These are phyloP conservation scores for Graphilbum fragrans DNA, from an alignment of 2,329 filamentous ascomycete species.

Conservation along the genomic window DNA sequence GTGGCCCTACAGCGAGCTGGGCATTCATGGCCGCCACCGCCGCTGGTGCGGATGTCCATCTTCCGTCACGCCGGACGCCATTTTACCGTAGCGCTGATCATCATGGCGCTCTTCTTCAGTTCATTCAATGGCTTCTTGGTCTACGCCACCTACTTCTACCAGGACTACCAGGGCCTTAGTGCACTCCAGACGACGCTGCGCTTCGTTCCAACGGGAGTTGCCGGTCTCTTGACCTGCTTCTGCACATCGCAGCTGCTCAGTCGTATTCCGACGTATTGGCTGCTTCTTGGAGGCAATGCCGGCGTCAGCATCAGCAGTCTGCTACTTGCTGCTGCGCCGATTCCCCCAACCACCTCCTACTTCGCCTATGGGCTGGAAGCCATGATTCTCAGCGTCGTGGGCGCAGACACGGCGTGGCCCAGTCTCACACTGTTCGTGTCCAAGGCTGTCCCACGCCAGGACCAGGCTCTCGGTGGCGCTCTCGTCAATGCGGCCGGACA, in stretches of 20 bases:
- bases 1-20: constrained; percentile 15
- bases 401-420: constrained; percentile 56
- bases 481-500: constrained; percentile 56
- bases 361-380: constrained; percentile 56
- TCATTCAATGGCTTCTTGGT: constrained; percentile 57
- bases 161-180: constrained; percentile 50
- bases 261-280: constrained; percentile 42
- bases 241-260: constrained; percentile 43
- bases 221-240: constrained; percentile 44
- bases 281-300: constrained; percentile 45
- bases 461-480: constrained; percentile 57
- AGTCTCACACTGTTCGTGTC: constrained; percentile 55
- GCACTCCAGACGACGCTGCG: constrained; percentile 56
- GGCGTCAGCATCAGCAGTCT: constrained; percentile 36
- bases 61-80: constrained; percentile 37
- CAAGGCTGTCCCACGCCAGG: constrained; percentile 45
- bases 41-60: constrained; percentile 55
- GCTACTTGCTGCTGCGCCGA: constrained; percentile 54
- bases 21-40: constrained; percentile 21
- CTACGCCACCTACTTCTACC: constrained; percentile 59
- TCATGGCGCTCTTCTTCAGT: constrained; percentile 55
- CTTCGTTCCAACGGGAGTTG: constrained; percentile 54
- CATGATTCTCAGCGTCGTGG: constrained; percentile 53
- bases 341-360: constrained; percentile 42
- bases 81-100: constrained; percentile 51